Evolutionary conservation across 2,329 filamentous ascomycete genomes (phyloP).

Genomic region (Dactylella cylindrospora): DNA sequence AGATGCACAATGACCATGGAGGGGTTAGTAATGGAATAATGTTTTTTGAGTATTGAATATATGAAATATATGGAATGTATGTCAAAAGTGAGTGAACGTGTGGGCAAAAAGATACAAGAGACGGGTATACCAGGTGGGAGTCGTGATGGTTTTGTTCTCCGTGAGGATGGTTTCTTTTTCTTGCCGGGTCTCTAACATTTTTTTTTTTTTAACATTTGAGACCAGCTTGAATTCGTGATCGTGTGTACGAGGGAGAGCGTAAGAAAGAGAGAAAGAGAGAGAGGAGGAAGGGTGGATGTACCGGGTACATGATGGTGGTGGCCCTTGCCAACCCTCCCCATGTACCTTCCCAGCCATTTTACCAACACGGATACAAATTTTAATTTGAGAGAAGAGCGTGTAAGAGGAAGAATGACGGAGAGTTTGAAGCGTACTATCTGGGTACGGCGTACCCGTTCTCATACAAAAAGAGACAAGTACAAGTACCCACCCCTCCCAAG

Average conservation of each 20-base stretch:
- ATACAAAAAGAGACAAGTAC: too few relatives aligned
- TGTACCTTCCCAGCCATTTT: neutral
- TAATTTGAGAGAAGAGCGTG: neutral
- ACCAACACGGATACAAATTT: neutral
- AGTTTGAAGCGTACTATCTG: too few relatives aligned
- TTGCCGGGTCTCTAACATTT: neutral
- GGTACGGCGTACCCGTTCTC: too few relatives aligned
- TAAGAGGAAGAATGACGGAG: neutral
- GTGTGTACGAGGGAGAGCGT: conserved; percentile 5
- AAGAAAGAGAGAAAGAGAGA: too few relatives aligned
- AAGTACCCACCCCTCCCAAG: too few relatives aligned
- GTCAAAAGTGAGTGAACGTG: neutral
- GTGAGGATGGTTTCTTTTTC: conserved; percentile 3
- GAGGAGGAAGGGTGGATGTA: too few relatives aligned
- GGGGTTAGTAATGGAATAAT: neutral
- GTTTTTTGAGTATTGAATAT: neutral
- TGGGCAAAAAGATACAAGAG: conserved; percentile 1
- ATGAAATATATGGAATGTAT: neutral
- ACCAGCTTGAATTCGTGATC: conserved; percentile 5
- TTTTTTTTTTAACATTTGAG: neutral
- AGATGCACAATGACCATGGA: neutral
- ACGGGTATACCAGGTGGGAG: conserved; percentile 9
- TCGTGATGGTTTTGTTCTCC: conserved; percentile 37
- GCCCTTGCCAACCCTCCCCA: neutral
- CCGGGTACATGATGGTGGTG: too few relatives aligned